Base-by-base conservation (phyloP, 768 basidiomycete species). In the Dacryopinax spathularia region DNA sequence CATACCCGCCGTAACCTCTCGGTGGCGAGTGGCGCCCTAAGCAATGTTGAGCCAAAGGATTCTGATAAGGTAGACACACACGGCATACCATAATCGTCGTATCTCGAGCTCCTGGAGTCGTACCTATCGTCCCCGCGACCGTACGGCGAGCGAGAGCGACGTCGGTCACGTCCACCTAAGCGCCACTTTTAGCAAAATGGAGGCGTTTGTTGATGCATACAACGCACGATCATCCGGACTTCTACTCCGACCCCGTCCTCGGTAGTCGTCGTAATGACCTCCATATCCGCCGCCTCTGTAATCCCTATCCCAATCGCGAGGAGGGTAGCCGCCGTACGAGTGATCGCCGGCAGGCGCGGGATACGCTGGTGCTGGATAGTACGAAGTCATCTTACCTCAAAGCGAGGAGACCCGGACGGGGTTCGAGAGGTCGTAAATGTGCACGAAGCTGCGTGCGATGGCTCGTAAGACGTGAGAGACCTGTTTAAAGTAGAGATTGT, bases 41-140 rank as follows among this genome's bases (percentile, higher is more conserved):
- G 35, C 15, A 39, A 35, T 9, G 7, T 2, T 27, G n/a, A 41
- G 60, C 22, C 27, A n/a, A n/a, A n/a, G n/a, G n/a, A n/a, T n/a
- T n/a, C n/a, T n/a, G n/a, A n/a, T n/a, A n/a, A 25, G 18, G 7
- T 48, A 22, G 25, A 41, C 39, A 39, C 2, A 64, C 62, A 64
- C 60, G 65, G 69, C 79, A 75, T 79, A 90, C 89, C 89, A 73
- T 85, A 86, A 69, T 91, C 88, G 61, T 92, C 90, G 64, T 75
- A 83, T 70, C 89, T 89, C 60, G 89, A 82, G 34, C 88, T 89
- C 60, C 90, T 81, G 61, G 89, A 86, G 65, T 91, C 89, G 70
- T 85, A 91, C 43, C 89, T 77, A 63, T 89, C 48, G 3, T 56
- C 48, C 3, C 48, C 89, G 64, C 89, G 80, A 70, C 91, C 90